Conservation (phyloP, 805 yeast species). For the Schwanniomyces occidentalis region DNA sequence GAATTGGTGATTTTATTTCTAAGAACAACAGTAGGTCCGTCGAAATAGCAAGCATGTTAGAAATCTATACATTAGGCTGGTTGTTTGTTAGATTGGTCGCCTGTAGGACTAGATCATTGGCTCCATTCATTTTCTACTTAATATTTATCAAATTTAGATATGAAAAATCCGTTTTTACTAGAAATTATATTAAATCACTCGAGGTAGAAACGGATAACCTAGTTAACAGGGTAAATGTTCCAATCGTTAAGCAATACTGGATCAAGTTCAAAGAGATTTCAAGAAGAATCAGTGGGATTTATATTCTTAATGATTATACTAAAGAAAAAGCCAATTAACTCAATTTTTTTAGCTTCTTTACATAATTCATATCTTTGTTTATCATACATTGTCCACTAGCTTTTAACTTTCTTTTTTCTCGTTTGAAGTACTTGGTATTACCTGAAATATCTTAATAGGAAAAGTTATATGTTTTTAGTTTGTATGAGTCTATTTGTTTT, state of each 20-base stretch:
- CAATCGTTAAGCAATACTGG: constrained; percentile 41
- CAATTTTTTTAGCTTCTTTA: background rate
- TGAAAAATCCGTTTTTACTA: constrained; percentile 73
- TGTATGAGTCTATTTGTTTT: too few relatives aligned
- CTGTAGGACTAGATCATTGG: constrained; percentile 65
- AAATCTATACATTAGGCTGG: constrained; percentile 44
- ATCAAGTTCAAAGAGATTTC: constrained; percentile 30
- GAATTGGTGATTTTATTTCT: constrained; percentile 35
- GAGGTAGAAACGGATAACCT: constrained; percentile 52
- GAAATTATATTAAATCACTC: constrained; percentile 63
- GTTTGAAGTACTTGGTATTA: too few relatives aligned
- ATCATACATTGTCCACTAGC: too few relatives aligned
- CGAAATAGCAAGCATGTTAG: constrained; percentile 40
- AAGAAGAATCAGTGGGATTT: constrained; percentile 26
- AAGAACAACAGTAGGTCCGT: constrained; percentile 38
- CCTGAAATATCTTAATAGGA: too few relatives aligned
- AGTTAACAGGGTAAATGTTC: constrained; percentile 27
- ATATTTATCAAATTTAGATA: constrained; percentile 74
- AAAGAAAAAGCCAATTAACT: constrained; percentile 27
- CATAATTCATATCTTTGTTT: too few relatives aligned
- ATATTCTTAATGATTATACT: constrained; percentile 36
- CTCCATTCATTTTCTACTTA: constrained; percentile 53
- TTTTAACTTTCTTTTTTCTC: too few relatives aligned
- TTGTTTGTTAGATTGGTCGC: constrained; percentile 53
- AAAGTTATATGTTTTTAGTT: too few relatives aligned